Base-by-base conservation (phyloP, 345 rosid species). In the Luvunga scandens region DNA sequence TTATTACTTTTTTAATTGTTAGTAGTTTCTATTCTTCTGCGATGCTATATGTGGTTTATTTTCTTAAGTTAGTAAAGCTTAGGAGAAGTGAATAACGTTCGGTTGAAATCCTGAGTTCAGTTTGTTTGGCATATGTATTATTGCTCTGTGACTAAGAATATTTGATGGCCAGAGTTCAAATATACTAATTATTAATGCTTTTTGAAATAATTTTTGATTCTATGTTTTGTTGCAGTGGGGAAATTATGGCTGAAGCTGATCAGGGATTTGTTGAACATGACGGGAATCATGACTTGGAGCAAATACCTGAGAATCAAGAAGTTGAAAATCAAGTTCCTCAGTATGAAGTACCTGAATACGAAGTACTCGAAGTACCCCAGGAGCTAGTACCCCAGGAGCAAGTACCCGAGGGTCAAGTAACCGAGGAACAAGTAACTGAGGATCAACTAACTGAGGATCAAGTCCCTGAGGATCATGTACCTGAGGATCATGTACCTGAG, bases 191-290 rank as follows among this genome's bases (percentile, higher is more conserved):
- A 19, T 53, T 5, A 19, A 18, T 16, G 22, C 5, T 53, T 18
- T 66, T 48, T 22, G 8, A 7, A 50, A 53, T 75, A 50, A 75
- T 30, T 65, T 10, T 60, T 77, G 9, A 24, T 33, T 45, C 13
- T 69, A 9, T 28, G 31, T n/a, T 68, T 60, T 57, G 21, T 60
- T 48, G 2, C 72, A 53, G 79, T 14, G 56, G 73, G 66, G 27
- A 56, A n/a, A 5, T 25, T n/a, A 78, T 82, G 84, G 77, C 86
- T 57, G 88, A 77, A 57, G 79, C 73, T 79, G 84, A 85, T 66
- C 88, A 83, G 63, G 82, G 66, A 71, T 85, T 83, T 60, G 84
- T 57, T 66, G 87, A 84, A 64, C 80, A 87, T 53, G 83, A 83
- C 33, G 89, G 84, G 48, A 77, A 81, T 78, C 79, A 83, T 61